These are phyloP conservation scores for Pythium monospermum DNA, from an alignment of 352 stramenopile species.

Conservation along the genomic window DNA sequence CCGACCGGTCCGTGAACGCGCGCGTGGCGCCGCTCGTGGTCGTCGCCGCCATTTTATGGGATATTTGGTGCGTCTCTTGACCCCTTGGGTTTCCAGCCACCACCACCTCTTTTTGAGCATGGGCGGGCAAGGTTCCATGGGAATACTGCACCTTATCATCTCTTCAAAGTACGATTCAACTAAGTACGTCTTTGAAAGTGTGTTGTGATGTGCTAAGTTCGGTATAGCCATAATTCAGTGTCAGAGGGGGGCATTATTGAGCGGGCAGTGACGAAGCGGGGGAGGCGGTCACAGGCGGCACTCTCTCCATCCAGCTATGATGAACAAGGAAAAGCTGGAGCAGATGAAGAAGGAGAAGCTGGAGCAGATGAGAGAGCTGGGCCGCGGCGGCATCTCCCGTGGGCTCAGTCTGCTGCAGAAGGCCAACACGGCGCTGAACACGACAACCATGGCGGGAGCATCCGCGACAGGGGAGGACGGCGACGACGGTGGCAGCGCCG, in stretches of 20 bases:
- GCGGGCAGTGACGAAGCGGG: not conserved
- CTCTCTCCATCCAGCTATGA: conserved; percentile 1
- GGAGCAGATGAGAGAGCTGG: conserved; percentile 85
- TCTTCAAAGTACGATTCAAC: too few species aligned
- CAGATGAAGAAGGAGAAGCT: conserved; percentile 88
- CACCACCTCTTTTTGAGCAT: not conserved
- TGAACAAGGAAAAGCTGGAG: conserved; percentile 34
- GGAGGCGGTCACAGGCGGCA: not conserved
- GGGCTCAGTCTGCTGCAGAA: conserved; percentile 74
- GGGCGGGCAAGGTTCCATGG: too few species aligned
- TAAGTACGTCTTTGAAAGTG: conserved; percentile 1
- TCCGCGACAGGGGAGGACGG: not conserved
- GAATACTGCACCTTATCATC: too few species aligned
- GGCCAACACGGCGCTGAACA: conserved; percentile 21
- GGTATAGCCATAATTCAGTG: not conserved
- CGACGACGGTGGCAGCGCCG: conserved; percentile 9
- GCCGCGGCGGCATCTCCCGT: conserved; percentile 64
- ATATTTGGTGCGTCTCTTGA: not conserved
- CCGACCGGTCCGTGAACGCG: conserved; percentile 59
- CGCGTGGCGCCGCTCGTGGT: not conserved
- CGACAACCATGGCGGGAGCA: conserved; percentile 10
- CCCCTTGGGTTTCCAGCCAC: conserved; percentile 4
- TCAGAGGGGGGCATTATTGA: too few species aligned
- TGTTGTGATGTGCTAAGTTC: not conserved
- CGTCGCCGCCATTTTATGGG: not conserved